These are phyloP conservation scores for Dentipellis fragilis DNA, from an alignment of 768 basidiomycete genomes.

Conservation along the genomic window DNA sequence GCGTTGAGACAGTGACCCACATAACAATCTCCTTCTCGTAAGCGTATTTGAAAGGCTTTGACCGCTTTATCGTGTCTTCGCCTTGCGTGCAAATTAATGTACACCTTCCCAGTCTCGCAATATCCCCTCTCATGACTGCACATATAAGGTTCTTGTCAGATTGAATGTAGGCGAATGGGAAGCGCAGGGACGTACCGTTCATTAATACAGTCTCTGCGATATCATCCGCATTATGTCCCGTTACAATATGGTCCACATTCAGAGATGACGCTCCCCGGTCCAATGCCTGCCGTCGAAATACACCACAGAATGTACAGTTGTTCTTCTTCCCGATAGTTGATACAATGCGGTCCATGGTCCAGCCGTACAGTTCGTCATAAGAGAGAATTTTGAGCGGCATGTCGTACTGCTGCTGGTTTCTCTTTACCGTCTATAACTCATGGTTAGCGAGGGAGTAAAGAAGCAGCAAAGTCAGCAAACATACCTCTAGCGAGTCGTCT, in stretches of 20 bases:
- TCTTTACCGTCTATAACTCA: conserved; percentile 77
- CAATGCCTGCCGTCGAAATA: conserved; percentile 91
- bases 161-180: conserved; percentile 1
- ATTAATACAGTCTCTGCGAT: conserved; percentile 98
- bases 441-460: background rate
- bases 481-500: conserved; percentile 91
- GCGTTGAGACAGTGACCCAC: conserved; percentile 31
- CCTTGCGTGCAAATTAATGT: conserved; percentile 93
- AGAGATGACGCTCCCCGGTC: conserved; percentile 88
- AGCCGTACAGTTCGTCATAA: conserved; percentile 94
- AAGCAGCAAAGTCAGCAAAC: conserved; percentile 2
- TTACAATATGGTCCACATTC: conserved; percentile 93
- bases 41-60: conserved; percentile 99
- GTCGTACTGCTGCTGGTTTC: conserved; percentile 91
- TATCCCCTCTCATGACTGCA: conserved; percentile 94
- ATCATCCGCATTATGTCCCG: conserved; percentile 98
- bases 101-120: conserved; percentile 87
- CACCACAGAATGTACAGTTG: conserved; percentile 98
- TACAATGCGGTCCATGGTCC: conserved; percentile 98
- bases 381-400: conserved; percentile 94
- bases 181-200: conserved; percentile 64
- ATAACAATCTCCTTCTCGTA: conserved; percentile 99
- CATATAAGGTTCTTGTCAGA: background rate
- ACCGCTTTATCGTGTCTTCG: conserved; percentile 92
- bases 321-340: conserved; percentile 93